phyloP scores from a whole-genome alignment of 192 early-diverging fungal species.

The Coemansia sp. region DNA sequence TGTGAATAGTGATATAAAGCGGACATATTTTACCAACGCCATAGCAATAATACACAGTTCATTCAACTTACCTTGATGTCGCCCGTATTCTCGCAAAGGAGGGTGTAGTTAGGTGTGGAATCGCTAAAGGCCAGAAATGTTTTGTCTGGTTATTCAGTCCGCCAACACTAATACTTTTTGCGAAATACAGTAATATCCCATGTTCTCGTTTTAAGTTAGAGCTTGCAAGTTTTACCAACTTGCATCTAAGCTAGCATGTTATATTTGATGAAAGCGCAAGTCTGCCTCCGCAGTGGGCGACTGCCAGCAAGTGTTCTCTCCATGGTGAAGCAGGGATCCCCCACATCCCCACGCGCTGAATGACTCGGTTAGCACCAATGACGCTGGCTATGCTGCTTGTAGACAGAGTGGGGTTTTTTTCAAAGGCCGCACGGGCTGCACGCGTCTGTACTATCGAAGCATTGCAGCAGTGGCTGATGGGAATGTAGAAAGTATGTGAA shows the following conservation, averaged over 20 bases:
- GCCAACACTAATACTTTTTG: no score
- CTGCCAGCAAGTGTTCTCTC: not conserved
- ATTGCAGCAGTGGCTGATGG: not conserved
- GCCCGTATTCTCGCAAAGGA: no score
- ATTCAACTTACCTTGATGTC: no score
- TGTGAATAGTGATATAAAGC: no score
- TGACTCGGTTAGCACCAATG: not conserved
- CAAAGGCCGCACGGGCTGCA: not conserved
- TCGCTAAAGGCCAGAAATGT: no score
- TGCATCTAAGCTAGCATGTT: not conserved
- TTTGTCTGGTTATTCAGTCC: no score
- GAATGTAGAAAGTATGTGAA: not conserved
- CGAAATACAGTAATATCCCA: no score
- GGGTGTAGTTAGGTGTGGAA: no score
- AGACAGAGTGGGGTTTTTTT: not conserved
- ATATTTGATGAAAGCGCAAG: not conserved
- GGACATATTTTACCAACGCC: no score
- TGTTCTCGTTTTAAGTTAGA: not conserved
- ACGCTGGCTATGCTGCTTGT: not conserved
- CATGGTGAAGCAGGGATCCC: not conserved
- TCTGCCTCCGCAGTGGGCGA: not conserved
- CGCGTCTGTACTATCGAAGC: not conserved
- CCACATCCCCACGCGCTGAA: not conserved
- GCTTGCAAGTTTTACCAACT: not conserved
- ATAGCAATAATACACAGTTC: no score